Percentiles rank a stretch among this genome's conserved stretches.
phyloP scores from a whole-genome alignment of 208 protist genomes.

The Trypanosoma rangeli region DNA sequence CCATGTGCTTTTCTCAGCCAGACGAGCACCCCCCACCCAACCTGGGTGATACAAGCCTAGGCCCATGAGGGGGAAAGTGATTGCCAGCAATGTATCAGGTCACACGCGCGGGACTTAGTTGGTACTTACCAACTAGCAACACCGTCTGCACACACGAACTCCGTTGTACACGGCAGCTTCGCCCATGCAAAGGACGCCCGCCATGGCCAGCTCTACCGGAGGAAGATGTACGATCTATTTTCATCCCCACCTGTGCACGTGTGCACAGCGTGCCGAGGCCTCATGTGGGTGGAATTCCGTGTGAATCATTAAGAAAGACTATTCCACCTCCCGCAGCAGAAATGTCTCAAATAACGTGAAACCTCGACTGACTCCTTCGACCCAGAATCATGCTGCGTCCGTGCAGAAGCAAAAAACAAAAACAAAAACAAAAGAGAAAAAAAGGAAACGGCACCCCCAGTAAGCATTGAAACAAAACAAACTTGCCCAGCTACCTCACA shows the following conservation, averaged over 20 bases:
- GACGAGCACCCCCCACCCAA: neutral
- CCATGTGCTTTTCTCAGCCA: neutral
- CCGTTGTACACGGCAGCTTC: neutral
- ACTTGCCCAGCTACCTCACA: neutral
- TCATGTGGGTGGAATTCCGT: too few species aligned
- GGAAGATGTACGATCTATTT: neutral
- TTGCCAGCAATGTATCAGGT: neutral
- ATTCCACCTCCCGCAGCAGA: neutral
- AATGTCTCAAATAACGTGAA: neutral
- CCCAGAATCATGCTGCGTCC: too few species aligned
- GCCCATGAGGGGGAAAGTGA: neutral
- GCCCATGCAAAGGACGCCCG: neutral
- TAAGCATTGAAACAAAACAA: neutral
- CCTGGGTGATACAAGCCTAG: neutral
- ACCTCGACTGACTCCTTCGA: too few species aligned
- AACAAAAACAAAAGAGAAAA: neutral
- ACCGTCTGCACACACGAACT: neutral
- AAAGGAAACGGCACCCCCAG: neutral
- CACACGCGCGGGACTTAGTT: neutral
- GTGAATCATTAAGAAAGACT: neutral
- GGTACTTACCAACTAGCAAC: neutral
- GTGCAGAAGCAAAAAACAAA: too few species aligned
- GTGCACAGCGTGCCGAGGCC: slow-evolving; percentile 5
- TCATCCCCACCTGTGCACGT: neutral
- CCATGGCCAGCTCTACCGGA: neutral